A percentile compares a stretch with the other conserved stretches of the same genome.
phyloP scores from a whole-genome alignment of 495 filamentous ascomycete genomes.

The Penicillium turbatum region DNA sequence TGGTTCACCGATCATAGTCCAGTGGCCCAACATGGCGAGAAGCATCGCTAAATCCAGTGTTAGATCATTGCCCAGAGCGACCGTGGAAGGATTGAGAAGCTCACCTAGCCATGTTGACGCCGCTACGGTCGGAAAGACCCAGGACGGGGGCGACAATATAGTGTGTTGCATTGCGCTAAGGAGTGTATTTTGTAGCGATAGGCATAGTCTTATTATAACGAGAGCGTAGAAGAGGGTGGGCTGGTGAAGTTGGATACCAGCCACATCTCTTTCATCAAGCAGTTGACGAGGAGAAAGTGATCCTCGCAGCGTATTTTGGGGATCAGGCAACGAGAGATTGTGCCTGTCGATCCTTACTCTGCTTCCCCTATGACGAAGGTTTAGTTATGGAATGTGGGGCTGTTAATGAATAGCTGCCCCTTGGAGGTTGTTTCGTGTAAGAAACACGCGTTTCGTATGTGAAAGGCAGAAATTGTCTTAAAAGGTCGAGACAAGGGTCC shows the following conservation, averaged over 20 bases:
- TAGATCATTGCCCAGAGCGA: not conserved
- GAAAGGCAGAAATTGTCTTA: not conserved
- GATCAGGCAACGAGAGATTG: slow-evolving; percentile 4
- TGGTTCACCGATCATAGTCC: slow-evolving; percentile 16
- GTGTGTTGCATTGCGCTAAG: not conserved
- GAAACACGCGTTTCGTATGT: slow-evolving; percentile 1
- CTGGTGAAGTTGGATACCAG: slow-evolving; percentile 13
- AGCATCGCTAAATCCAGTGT: slow-evolving; percentile 13
- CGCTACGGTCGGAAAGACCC: slow-evolving; percentile 9
- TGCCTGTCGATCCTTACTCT: slow-evolving; percentile 11
- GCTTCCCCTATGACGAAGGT: not conserved
- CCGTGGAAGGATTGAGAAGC: not conserved
- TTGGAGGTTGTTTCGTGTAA: slow-evolving; percentile 8
- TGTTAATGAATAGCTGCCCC: slow-evolving; percentile 2
- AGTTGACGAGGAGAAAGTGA: slow-evolving; percentile 7
- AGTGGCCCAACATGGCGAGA: slow-evolving; percentile 17
- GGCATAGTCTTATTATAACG: slow-evolving; percentile 8
- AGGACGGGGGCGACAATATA: slow-evolving; percentile 4
- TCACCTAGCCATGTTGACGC: slow-evolving; percentile 11
- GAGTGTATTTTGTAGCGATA: not conserved
- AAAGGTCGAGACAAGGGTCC: not conserved
- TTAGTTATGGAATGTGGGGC: slow-evolving; percentile 10
- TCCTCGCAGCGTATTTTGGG: not conserved
- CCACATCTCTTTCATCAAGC: slow-evolving; percentile 4
- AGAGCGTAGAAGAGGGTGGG: not conserved